Evolutionary conservation across 2,329 filamentous ascomycete species (phyloP).

Genomic region (Colletotrichum sp.): DNA sequence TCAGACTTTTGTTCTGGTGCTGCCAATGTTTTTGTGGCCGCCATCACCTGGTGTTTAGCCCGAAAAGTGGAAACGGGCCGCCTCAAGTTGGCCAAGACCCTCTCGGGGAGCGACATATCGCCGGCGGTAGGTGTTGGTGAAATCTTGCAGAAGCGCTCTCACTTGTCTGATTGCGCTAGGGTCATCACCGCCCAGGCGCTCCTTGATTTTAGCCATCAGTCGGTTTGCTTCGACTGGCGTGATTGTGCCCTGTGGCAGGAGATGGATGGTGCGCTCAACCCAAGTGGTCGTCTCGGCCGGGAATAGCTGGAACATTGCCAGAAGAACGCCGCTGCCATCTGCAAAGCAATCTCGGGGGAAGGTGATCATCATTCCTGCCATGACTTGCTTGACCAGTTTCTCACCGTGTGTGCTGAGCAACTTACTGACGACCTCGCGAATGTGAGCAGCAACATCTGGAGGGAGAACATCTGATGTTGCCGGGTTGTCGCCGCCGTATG

Average conservation of each 20-base stretch:
- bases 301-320: conserved; percentile 86
- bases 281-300: conserved; percentile 80
- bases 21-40: not conserved
- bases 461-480: conserved; percentile 64
- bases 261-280: conserved; percentile 82
- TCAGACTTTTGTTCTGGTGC: not conserved
- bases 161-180: conserved; percentile 73
- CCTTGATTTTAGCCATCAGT: conserved; percentile 80
- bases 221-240: conserved; percentile 81
- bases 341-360: conserved; percentile 96
- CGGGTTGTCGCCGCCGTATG: conserved; percentile 81
- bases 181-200: conserved; percentile 73
- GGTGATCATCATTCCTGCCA: conserved; percentile 99
- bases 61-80: conserved; percentile 81
- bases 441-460: conserved; percentile 67
- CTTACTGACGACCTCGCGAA: conserved; percentile 75
- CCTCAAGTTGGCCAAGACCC: conserved; percentile 86
- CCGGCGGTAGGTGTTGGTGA: conserved; percentile 91
- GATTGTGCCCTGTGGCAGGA: conserved; percentile 84
- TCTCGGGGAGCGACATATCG: conserved; percentile 95
- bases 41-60: not conserved
- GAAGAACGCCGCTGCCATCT: conserved; percentile 90
- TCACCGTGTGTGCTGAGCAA: conserved; percentile 76
- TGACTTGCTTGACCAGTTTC: conserved; percentile 81
- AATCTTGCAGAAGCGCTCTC: conserved; percentile 87